Base-by-base conservation (phyloP, 208 protist genomes). In the Acanthamoeba divionensis region DNA sequence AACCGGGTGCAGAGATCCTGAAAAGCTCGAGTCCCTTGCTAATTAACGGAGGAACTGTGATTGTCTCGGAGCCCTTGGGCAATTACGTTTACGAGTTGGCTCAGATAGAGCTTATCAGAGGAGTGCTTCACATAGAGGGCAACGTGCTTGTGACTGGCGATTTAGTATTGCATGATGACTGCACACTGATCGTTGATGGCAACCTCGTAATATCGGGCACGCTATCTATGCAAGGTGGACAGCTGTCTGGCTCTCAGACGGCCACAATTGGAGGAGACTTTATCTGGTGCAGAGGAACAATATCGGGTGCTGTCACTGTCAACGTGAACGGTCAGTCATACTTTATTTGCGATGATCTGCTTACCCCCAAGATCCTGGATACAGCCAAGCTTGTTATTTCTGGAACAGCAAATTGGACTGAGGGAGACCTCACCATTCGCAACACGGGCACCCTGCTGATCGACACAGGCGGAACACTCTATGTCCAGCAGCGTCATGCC, bases 41-140 rank as follows among this genome's bases (percentile, higher is more conserved):
- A n/a, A 38, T 85, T 54, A 26, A 85, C 75, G 75, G 75, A 26
- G 75, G 52, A 36, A 29, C 24, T 31, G 75, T 85, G 9, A 85
- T 63, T 54, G 75, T 85, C 7, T 66, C 75, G 50, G 52, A 85
- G 75, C 75, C 75, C 52, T 54, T 85, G 36, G 65, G 52, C 75
- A 66, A 85, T 54, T 85, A 85, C 50, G 52, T 85, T 21, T 85
- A 85, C 50, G 52, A 41, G 1, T 54, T 85, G 75, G 75, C 75
- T 54, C 60, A 85, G 52, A 41, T 85, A 21, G 33, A 85, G 52
- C 60, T 85, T 36, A 29, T 33, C 75, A 85, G 75, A 48, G 73
- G 75, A 15, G 44, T 36, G 4, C 75, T 85, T 21, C 65, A 54
- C 52, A 85, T 85, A 31, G 26, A 85, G 75, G 75, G 75, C 75